These are phyloP conservation scores for Fragosphaeria purpurea DNA, from an alignment of 2,329 filamentous ascomycete species.

Conservation along the genomic window DNA sequence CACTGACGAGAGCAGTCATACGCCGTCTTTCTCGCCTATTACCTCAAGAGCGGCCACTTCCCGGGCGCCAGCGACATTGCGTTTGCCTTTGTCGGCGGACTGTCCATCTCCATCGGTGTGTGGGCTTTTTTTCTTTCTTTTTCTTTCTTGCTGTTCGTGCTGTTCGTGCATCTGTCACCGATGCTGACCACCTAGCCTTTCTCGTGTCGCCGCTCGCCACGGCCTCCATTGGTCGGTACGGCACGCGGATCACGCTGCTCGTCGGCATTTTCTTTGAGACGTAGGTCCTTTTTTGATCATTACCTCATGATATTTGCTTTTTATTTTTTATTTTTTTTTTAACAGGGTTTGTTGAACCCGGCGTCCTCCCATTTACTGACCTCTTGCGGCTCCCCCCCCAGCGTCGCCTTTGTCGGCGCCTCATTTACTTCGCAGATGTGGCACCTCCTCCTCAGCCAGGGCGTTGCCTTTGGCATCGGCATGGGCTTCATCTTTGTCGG, in stretches of 20 bases:
- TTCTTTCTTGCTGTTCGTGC: conserved; percentile 5
- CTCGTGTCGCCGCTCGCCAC: conserved; percentile 61
- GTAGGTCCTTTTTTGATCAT: conserved; percentile 16
- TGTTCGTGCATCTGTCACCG: conserved; percentile 12
- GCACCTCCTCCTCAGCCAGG: conserved; percentile 68
- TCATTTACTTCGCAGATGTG: conserved; percentile 60
- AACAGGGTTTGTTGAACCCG: not conserved
- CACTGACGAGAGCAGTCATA: conserved; percentile 32
- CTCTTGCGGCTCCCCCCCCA: conserved; percentile 11
- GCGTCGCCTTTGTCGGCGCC: conserved; percentile 54
- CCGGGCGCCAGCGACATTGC: conserved; percentile 52
- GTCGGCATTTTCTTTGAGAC: conserved; percentile 56
- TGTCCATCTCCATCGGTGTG: conserved; percentile 49
- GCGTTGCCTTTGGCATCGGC: conserved; percentile 65
- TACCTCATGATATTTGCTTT: not conserved
- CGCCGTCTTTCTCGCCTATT: conserved; percentile 47
- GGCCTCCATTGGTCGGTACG: conserved; percentile 46
- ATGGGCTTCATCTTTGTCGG: conserved; percentile 70
- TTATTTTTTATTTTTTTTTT: not conserved
- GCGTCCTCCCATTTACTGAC: not conserved
- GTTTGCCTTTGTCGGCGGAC: conserved; percentile 69
- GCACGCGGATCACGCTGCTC: conserved; percentile 54
- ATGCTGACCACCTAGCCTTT: conserved; percentile 37
- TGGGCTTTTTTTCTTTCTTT: not conserved
- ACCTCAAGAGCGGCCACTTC: conserved; percentile 48